These are phyloP conservation scores for Cubamyces lactineus DNA, from an alignment of 768 basidiomycete genomes.

Conservation along the genomic window DNA sequence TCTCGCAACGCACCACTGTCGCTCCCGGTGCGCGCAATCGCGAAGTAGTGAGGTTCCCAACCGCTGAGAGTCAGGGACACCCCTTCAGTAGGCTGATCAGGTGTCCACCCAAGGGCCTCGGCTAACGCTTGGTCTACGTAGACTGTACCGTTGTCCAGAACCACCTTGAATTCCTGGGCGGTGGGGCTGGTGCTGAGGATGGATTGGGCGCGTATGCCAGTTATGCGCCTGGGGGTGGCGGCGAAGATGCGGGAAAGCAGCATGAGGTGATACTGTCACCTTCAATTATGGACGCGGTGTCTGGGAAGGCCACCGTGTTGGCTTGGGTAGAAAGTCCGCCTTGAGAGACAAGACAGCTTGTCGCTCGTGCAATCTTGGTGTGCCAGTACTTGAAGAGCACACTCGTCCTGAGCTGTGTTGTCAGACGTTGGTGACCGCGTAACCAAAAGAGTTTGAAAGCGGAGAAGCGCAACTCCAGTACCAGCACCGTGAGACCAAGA, in stretches of 20 bases:
- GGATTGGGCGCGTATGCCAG: slow-evolving; percentile 10
- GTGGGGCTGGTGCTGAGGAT: slow-evolving; percentile 10
- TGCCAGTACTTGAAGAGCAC: no score
- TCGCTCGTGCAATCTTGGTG: no score
- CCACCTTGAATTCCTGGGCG: slow-evolving; percentile 28
- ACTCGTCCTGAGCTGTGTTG: no score
- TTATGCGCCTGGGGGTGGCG: background rate
- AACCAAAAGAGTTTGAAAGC: no score
- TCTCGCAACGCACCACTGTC: slow-evolving; percentile 22
- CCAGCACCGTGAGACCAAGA: no score
- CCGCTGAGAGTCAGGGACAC: slow-evolving; percentile 25
- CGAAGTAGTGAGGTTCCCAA: slow-evolving; percentile 27
- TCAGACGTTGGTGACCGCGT: no score
- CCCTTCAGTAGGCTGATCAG: background rate
- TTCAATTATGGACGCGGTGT: no score
- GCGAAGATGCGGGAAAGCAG: slow-evolving; percentile 10
- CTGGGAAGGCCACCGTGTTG: no score
- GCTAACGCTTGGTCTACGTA: slow-evolving; percentile 28
- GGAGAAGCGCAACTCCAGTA: no score
- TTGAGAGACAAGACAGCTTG: no score
- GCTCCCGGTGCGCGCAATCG: slow-evolving; percentile 26
- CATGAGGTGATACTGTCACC: background rate
- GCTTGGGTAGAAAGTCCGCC: no score
- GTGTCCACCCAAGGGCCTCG: slow-evolving; percentile 28
- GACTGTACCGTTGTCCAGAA: slow-evolving; percentile 28